phyloP scores from a whole-genome alignment of 331 rosid genomes.

The Dryas integrifolia region DNA sequence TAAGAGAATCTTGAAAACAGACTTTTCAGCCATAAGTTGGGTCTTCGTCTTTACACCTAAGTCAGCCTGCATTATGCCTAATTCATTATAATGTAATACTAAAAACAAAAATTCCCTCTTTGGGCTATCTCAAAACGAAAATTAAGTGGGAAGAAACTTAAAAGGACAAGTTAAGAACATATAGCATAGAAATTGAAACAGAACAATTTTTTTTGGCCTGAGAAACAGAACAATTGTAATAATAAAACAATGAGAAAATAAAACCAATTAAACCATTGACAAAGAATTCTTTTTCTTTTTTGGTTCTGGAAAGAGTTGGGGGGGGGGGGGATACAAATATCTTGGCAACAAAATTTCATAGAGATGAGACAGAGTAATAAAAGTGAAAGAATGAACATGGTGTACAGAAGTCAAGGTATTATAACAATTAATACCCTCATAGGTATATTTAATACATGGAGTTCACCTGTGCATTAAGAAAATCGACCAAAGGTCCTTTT shows the following conservation, averaged over 20 bases:
- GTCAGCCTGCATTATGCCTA: slow-evolving; percentile 69
- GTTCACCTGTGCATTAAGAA: not conserved
- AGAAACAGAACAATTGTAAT: not conserved
- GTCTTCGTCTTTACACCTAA: slow-evolving; percentile 98
- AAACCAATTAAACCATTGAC: not conserved
- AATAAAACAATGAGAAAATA: not conserved
- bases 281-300: not conserved
- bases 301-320: not conserved
- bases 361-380: not conserved
- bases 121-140: not conserved
- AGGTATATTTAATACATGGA: not conserved
- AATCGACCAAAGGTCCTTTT: not conserved
- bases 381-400: not conserved
- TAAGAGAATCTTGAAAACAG: slow-evolving; percentile 87
- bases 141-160: not conserved
- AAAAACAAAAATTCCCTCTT: no score
- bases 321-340: not conserved
- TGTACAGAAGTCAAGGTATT: not conserved
- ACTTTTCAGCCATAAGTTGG: slow-evolving; percentile 97
- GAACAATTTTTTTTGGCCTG: no score
- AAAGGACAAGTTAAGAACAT: slow-evolving; percentile 11
- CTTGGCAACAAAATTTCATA: not conserved
- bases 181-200: not conserved
- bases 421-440: not conserved
- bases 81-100: slow-evolving; percentile 22